phyloP scores from a whole-genome alignment of 441 rosid species.

The Sinapis alba region DNA sequence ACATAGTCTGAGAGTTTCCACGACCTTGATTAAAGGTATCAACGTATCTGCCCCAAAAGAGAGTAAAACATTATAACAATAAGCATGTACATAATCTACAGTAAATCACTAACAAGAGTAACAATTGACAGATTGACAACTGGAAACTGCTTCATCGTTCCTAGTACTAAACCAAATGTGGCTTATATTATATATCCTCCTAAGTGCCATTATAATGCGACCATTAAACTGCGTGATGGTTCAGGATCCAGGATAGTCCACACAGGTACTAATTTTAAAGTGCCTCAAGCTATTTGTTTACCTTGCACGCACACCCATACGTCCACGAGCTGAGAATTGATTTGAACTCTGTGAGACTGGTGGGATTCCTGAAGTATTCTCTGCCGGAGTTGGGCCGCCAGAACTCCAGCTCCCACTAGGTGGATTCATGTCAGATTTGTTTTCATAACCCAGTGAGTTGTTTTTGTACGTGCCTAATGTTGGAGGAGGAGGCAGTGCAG shows the following conservation, averaged over 20 bases:
- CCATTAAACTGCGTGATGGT: not conserved
- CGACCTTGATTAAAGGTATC: slow-evolving; percentile 82
- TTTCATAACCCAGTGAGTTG: slow-evolving; percentile 62
- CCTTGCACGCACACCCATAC: slow-evolving; percentile 40
- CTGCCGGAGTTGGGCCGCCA: slow-evolving; percentile 57
- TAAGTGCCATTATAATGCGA: not conserved
- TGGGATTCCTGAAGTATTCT: slow-evolving; percentile 70
- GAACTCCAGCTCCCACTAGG: slow-evolving; percentile 54
- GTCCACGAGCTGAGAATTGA: slow-evolving; percentile 43
- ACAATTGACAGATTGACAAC: not conserved
- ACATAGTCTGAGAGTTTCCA: slow-evolving; percentile 75
- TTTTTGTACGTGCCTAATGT: slow-evolving; percentile 64
- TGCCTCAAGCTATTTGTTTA: slow-evolving; percentile 22
- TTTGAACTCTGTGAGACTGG: slow-evolving; percentile 70
- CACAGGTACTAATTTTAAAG: not conserved
- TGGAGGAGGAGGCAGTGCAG: slow-evolving; percentile 89
- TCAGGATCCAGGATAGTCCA: not conserved
- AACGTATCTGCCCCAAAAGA: slow-evolving; percentile 67
- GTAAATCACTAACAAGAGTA: slow-evolving; percentile 1
- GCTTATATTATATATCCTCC: not conserved
- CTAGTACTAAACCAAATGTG: not conserved
- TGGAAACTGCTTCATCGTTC: not conserved
- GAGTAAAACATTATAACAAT: not conserved
- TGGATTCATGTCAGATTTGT: slow-evolving; percentile 60
- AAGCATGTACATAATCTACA: slow-evolving; percentile 10